Evolutionary conservation across 2,329 filamentous ascomycete species (phyloP).

Genomic region (Akanthomyces uredinophilus): DNA sequence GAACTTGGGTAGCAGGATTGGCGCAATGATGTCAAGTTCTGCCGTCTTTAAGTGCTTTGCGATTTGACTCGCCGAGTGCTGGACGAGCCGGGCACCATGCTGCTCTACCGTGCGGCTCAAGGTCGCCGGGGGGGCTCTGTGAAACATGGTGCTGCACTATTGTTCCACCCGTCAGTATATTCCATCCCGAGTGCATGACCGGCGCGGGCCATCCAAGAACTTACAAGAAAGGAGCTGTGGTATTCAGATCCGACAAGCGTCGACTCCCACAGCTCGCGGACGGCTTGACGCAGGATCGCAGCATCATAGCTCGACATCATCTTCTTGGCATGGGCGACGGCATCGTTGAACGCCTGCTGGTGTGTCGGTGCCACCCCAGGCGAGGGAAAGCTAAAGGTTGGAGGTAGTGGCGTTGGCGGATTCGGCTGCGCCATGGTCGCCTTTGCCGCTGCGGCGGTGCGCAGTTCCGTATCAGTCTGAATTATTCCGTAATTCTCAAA

Average conservation of each 20-base stretch:
- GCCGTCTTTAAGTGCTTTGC: conserved; percentile 33
- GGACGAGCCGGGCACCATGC: conserved; percentile 41
- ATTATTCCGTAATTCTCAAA: no score
- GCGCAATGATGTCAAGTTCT: conserved; percentile 42
- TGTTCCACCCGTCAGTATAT: background rate
- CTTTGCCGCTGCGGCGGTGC: background rate
- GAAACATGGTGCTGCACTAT: conserved; percentile 45
- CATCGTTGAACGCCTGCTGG: background rate
- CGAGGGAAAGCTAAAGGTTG: background rate
- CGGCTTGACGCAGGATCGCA: conserved; percentile 35
- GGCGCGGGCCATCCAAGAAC: conserved; percentile 21
- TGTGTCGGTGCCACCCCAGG: background rate
- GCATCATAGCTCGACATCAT: conserved; percentile 33
- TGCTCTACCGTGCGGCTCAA: conserved; percentile 37
- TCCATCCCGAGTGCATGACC: background rate
- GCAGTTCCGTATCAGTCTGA: no score
- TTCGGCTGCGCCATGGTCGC: conserved; percentile 1
- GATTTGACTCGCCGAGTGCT: conserved; percentile 36
- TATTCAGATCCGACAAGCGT: conserved; percentile 40
- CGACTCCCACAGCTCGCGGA: conserved; percentile 43
- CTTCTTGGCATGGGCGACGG: conserved; percentile 2
- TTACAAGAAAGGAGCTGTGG: conserved; percentile 43
- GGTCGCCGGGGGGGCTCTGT: conserved; percentile 35
- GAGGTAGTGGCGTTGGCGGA: background rate
- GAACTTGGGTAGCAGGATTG: conserved; percentile 40